Conservation (phyloP, 2,329 filamentous ascomycete genomes). For the Neopestalotiopsis clavispora region DNA sequence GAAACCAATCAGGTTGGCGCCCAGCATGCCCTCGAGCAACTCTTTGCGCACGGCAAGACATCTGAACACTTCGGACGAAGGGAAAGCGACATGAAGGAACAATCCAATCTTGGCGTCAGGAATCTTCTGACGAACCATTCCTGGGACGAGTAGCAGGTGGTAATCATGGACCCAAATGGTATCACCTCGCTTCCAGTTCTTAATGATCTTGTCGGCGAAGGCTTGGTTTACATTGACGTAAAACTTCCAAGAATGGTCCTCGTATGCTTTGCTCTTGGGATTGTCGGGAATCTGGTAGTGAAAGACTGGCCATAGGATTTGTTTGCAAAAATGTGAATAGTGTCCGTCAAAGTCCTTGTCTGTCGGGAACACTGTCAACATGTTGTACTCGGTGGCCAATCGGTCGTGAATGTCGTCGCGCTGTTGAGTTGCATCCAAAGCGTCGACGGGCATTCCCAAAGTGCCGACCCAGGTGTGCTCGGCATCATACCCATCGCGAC, state of each 20-base stretch:
- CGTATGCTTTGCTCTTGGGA: slow-evolving; percentile 96
- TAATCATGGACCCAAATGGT: slow-evolving; percentile 97
- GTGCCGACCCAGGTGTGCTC: slow-evolving; percentile 93
- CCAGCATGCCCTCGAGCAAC: slow-evolving; percentile 89
- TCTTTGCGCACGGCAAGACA: slow-evolving; percentile 87
- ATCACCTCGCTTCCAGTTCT: slow-evolving; percentile 92
- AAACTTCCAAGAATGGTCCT: slow-evolving; percentile 95
- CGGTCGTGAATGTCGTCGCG: slow-evolving; percentile 84
- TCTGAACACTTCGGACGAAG: slow-evolving; percentile 93
- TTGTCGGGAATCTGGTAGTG: slow-evolving; percentile 98
- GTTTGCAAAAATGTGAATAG: slow-evolving; percentile 96
- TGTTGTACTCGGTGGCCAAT: slow-evolving; percentile 80
- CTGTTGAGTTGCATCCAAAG: slow-evolving; percentile 72
- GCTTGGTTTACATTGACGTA: slow-evolving; percentile 92
- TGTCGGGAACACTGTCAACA: slow-evolving; percentile 81
- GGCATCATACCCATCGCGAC: slow-evolving; percentile 68
- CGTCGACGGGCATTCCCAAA: slow-evolving; percentile 91
- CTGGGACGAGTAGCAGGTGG: slow-evolving; percentile 85
- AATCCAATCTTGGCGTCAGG: slow-evolving; percentile 96
- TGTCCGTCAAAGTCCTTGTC: slow-evolving; percentile 95
- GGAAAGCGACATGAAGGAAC: slow-evolving; percentile 94
- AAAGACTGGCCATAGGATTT: slow-evolving; percentile 96
- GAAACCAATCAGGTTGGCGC: slow-evolving; percentile 90
- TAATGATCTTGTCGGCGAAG: slow-evolving; percentile 88
- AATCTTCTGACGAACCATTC: slow-evolving; percentile 86